Evolutionary conservation across 257 asterid genomes (phyloP).

Genomic region (Solanum chmielewskii): DNA sequence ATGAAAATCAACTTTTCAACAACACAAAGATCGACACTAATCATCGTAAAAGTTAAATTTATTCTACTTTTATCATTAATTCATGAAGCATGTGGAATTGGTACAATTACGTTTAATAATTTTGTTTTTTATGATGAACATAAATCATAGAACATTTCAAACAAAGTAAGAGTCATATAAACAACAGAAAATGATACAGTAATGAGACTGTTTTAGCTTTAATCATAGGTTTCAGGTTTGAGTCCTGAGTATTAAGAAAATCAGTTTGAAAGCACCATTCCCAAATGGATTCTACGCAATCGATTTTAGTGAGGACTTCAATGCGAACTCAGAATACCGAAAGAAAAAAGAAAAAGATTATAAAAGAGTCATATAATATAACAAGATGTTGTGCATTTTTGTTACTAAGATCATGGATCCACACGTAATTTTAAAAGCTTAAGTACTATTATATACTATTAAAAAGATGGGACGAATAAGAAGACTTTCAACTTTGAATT

Average conservation of each 20-base stretch:
- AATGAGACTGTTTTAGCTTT: too few relatives aligned
- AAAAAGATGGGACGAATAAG: background rate
- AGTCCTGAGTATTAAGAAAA: too few relatives aligned
- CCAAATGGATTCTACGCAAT: too few relatives aligned
- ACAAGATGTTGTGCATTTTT: background rate
- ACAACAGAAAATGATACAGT: background rate
- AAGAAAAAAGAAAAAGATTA: too few relatives aligned
- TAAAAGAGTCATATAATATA: background rate
- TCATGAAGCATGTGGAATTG: background rate
- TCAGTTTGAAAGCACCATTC: rapidly evolving
- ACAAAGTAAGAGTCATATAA: background rate
- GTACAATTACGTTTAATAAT: background rate
- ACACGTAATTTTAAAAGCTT: background rate
- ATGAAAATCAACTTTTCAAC: background rate
- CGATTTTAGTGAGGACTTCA: too few relatives aligned
- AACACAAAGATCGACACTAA: background rate
- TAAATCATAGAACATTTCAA: background rate
- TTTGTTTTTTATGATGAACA: background rate
- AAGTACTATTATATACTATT: background rate
- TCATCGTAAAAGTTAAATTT: background rate
- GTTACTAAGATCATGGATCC: background rate
- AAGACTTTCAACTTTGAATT: background rate
- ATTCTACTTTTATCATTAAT: background rate
- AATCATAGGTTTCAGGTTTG: rapidly evolving
- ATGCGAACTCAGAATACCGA: too few relatives aligned